Percentiles rank a stretch among this genome's conserved stretches.
These are phyloP conservation scores for Rhodotorula sp. DNA, from an alignment of 1,284 basidiomycete species.

Conservation along the genomic window DNA sequence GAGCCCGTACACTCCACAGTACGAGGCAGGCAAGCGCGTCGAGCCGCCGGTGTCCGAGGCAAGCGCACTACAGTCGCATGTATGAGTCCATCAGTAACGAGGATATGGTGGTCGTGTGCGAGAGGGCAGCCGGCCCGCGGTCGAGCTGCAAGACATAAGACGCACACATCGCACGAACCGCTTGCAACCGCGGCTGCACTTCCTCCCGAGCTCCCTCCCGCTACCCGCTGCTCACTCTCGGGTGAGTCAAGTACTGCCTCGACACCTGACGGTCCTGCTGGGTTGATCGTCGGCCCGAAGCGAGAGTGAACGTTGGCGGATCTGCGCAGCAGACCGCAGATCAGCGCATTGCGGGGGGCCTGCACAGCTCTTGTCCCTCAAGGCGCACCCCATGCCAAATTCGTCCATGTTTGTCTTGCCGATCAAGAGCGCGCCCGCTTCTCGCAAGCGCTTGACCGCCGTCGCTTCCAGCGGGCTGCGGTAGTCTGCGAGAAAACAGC, in stretches of 20 bases:
- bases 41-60: conserved; percentile 97
- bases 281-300: conserved; percentile 78
- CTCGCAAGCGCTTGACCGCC: conserved; percentile 66
- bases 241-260: conserved; percentile 14
- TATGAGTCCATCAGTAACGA: too few species aligned
- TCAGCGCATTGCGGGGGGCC: too few species aligned
- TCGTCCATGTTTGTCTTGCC: conserved; percentile 97
- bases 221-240: conserved; percentile 63
- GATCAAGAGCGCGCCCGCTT: conserved; percentile 69
- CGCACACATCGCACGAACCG: conserved; percentile 74
- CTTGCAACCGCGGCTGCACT: conserved; percentile 79
- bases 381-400: conserved; percentile 90
- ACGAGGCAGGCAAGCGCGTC: conserved; percentile 85
- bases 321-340: conserved; percentile 51
- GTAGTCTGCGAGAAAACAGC: conserved; percentile 59
- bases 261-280: conserved; percentile 53
- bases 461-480: conserved; percentile 83
- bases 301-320: conserved; percentile 70
- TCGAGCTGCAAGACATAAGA: background rate
- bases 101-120: too few species aligned
- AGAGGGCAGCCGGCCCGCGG: background rate
- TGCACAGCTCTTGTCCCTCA: background rate
- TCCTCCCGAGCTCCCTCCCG: conserved; percentile 81
- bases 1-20: conserved; percentile 86
- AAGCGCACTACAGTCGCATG: conserved; percentile 63